Base-by-base conservation (phyloP, 192 early-diverging fungal species). In the Diversispora epigaea region DNA sequence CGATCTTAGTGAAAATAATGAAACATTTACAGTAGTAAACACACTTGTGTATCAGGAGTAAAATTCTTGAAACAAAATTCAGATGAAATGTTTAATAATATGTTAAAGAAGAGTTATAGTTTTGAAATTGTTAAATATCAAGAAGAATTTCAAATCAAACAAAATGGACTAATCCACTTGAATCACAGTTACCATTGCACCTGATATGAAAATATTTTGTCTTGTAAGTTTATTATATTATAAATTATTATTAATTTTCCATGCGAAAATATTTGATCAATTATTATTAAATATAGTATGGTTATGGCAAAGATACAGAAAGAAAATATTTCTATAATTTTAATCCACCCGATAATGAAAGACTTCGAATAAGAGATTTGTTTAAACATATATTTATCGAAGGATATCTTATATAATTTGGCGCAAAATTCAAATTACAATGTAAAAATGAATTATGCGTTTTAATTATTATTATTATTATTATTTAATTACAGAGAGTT, bases 101-200 rank as follows among this genome's bases (percentile, higher is more conserved):
- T 90, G 73, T 52, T 94, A 57, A 56, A 69, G 32, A 69, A 70
- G 15, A 88, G 88, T 68, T 94, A 92, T 80, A 89, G 89, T 70
- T 91, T 84, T 73, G 90, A 90, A 6, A 76, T 94, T 52, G 83
- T 83, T 40, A 83, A 82, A 1, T 82, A 87, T 1, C 81, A 91
- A 63, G 39, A 77, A 8, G 83, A 93, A 69, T 80, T 96, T 77
- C 77, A 88, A 9, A 91, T 71, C 84, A 88, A 17, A 84, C 85
- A 0, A 87, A 81, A 44, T 96, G 94, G 95, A 78, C 88, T 19
- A 96, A 95, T 74, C 91, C 93, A 40, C 77, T 96, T 17, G 85
- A 94, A 63, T 90, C 90, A 39, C 84, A 85, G 15, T 77, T 92
- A 44, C 92, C 90, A 7, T 72, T 55, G 93, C 92, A 11, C 91